phyloP scores from a whole-genome alignment of 345 rosid species.

The Rhizophora mangle region DNA sequence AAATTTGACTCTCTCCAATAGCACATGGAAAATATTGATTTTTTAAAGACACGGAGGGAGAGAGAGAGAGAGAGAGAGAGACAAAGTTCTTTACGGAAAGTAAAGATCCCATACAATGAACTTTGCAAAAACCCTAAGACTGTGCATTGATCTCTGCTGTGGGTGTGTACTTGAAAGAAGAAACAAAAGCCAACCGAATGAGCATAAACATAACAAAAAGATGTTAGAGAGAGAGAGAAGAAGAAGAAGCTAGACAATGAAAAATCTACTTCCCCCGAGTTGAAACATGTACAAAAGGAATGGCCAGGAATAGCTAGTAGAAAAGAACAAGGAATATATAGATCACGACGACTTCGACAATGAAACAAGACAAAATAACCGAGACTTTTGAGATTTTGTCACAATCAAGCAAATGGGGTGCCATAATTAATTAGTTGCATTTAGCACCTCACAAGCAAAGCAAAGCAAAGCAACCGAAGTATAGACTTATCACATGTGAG shows the following conservation, averaged over 20 bases:
- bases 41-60: too few species aligned
- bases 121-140: slow-evolving; percentile 37
- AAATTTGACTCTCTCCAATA: neutral
- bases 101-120: slow-evolving; percentile 45
- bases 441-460: neutral
- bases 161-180: neutral
- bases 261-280: too few species aligned
- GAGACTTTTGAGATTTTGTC: neutral
- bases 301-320: neutral
- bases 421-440: neutral
- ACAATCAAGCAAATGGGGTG: neutral
- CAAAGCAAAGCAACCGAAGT: neutral
- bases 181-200: neutral
- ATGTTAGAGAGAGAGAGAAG: too few species aligned
- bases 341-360: slow-evolving; percentile 7
- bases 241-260: too few species aligned
- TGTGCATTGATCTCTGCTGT: neutral
- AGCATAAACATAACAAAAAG: neutral
- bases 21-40: neutral
- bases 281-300: neutral
- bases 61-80: slow-evolving; percentile 6
- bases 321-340: neutral
- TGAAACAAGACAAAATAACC: neutral
- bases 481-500: neutral
- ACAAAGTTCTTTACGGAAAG: slow-evolving; percentile 63